These are phyloP conservation scores for Cystobasidium onofrii DNA, from an alignment of 768 basidiomycete species.

Conservation along the genomic window DNA sequence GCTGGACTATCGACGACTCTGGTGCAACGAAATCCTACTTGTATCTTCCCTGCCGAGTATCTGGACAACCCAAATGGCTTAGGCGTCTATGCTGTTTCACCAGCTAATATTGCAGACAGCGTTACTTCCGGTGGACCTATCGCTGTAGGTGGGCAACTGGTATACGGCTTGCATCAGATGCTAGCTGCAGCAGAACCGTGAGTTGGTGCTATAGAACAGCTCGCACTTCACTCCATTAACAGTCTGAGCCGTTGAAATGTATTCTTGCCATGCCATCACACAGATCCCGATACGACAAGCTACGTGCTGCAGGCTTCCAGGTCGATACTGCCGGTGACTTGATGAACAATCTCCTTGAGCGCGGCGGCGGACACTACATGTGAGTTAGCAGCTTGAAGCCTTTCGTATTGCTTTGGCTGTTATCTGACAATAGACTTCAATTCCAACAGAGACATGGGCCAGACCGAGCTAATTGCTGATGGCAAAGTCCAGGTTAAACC, in stretches of 20 bases:
- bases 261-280: too few species aligned
- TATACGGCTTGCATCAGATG: conserved; percentile 1
- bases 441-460: not conserved
- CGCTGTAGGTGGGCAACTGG: not conserved
- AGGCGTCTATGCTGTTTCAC: not conserved
- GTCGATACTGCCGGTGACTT: not conserved
- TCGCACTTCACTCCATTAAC: too few species aligned
- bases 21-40: not conserved
- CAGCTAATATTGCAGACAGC: not conserved
- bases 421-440: not conserved
- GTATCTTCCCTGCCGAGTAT: not conserved
- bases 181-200: not conserved
- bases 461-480: not conserved
- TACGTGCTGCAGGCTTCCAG: not conserved
- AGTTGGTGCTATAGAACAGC: not conserved
- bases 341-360: not conserved
- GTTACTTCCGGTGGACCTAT: not conserved
- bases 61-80: not conserved
- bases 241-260: too few species aligned
- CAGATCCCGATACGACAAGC: not conserved
- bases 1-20: not conserved
- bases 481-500: not conserved
- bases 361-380: not conserved
- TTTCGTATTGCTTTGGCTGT: not conserved
- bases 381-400: not conserved